Base-by-base conservation (phyloP, 1,284 basidiomycete species). In the Malassezia vespertilionis region DNA sequence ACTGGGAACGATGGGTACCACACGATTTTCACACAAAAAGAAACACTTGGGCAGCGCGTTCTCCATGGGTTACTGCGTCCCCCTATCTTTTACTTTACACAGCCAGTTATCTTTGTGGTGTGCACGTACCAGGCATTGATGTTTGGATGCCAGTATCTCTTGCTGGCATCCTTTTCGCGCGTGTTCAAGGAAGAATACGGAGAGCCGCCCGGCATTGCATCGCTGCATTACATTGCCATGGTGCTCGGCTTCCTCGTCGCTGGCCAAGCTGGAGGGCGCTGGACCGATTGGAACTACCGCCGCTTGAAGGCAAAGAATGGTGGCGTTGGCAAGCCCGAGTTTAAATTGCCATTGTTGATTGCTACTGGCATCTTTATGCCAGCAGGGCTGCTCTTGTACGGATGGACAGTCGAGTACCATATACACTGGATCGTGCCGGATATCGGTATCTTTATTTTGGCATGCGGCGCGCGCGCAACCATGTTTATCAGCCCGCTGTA, bases 391-490 rank as follows among this genome's bases (percentile, higher is more conserved):
- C 65, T 84, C 17, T 69, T 83, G 11, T 71, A 77, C 1, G 82
- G 83, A 11, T 85, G 82, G 82, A 74, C 77, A 0, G 79, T 78
- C 4, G 61, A 80, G 40, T 65, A 74, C 1, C 64, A 71, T 20
- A 60, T 77, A 0, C 78, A 78, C 52, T 84, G 82, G 82, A 79
- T 83, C 47, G 79, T 71, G 0, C 77, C 80, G 81, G 84, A 69
- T 48, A 57, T 65, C 17, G 58, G 58, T 22, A 45, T 44, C 5
- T 41, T 43, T 21, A 21, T 60, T 21, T 33, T 60, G 34, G 50
- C 50, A 0, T 42, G 43, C 26, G 52, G 54, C 18, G 38, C 46
- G n/a, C 33, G 39, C 2, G 32, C 17, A 12, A 31, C 44, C 0
- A 4, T 45, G 17, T 44, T 49, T 17, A 33, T 49, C 7, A 41